Evolutionary conservation across 768 basidiomycete species (phyloP), one percentile per base, ranked within the genome.

Genomic region (Amyloporia xantha): DNA sequence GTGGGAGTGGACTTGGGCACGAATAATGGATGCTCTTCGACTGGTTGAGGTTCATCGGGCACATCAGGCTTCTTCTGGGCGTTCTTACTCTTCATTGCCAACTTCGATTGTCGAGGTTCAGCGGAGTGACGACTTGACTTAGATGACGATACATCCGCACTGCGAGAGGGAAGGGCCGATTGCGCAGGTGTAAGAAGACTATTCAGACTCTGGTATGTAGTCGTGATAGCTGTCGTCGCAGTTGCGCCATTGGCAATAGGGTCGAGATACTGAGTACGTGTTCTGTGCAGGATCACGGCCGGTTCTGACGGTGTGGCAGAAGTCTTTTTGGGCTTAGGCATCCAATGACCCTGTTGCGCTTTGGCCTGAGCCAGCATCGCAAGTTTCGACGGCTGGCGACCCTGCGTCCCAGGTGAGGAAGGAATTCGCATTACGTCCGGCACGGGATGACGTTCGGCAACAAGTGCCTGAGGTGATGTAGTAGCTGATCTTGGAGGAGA

Each of bases 161-260:
- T 55, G 30, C 64, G 39, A n/a, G 58, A 13, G 1, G 62, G 62
- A 5, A 61, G 49, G 13, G 51, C 56, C 28, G 58, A 53, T 12
- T 52, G 55, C 19, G 58, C 42, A 9, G 52, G 53, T 3, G 62
- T 58, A 5, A 67, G 79, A 6, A 89, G 70, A 55, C 77, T 82
- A 59, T 76, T 76, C 24, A 88, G 70, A 5, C 82, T 79, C 51
- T 88, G 86, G 53, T 87, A 88, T 0, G 83, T 81, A 2, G 87
- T 89, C 0, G 87, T 90, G 59, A 90, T 90, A 1, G 87, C 87
- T 13, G 86, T 88, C 0, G 87, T 90, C 11, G 80, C 87, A n/a
- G 85, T 81, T 2, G 84, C 68, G 0, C 87, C 86, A 59, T 90
- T 90, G n/a, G 84, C 84, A 39, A 84, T 86, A 1, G 88, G 87